Percentiles rank a stretch among this genome's conserved stretches.
These are phyloP conservation scores for Camellia oleifera DNA, from an alignment of 179 eudicot species.

Conservation along the genomic window DNA sequence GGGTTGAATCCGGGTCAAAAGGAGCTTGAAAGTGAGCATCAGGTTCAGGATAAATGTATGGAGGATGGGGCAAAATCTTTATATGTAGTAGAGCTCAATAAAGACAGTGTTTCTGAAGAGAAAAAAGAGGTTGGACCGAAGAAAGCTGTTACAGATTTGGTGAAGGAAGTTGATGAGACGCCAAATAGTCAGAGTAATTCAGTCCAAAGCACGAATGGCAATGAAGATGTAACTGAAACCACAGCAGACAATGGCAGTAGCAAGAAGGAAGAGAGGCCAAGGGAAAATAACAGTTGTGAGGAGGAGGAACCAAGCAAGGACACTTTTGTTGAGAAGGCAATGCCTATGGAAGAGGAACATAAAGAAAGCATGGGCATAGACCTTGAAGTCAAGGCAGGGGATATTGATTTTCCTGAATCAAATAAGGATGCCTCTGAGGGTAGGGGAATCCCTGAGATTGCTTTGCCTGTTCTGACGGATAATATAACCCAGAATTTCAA, in stretches of 20 bases:
- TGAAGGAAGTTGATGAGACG: conserved; percentile 25
- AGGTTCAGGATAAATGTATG: conserved; percentile 20
- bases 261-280: conserved; percentile 22
- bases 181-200: conserved; percentile 26
- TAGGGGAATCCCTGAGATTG: conserved; percentile 20
- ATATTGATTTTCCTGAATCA: conserved; percentile 26
- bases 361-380: conserved; percentile 29
- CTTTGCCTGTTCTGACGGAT: conserved; percentile 17
- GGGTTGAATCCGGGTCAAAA: conserved; percentile 19
- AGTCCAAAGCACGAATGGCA: conserved; percentile 20
- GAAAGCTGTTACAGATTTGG: conserved; percentile 24
- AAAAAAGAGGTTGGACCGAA: conserved; percentile 25
- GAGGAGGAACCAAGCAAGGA: conserved; percentile 20
- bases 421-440: conserved; percentile 30
- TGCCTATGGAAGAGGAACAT: conserved; percentile 19
- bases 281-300: conserved; percentile 26
- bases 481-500: conserved; percentile 28
- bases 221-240: conserved; percentile 29
- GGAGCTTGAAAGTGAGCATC: conserved; percentile 26
- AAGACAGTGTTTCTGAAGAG: conserved; percentile 24
- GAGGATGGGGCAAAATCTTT: conserved; percentile 16
- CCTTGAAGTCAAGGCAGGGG: conserved; percentile 37
- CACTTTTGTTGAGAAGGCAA: conserved; percentile 14
- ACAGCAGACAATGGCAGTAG: conserved; percentile 25
- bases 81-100: conserved; percentile 13